Evolutionary conservation across 2,329 filamentous ascomycete genomes (phyloP).

Genomic region (Exophiala viscosa): DNA sequence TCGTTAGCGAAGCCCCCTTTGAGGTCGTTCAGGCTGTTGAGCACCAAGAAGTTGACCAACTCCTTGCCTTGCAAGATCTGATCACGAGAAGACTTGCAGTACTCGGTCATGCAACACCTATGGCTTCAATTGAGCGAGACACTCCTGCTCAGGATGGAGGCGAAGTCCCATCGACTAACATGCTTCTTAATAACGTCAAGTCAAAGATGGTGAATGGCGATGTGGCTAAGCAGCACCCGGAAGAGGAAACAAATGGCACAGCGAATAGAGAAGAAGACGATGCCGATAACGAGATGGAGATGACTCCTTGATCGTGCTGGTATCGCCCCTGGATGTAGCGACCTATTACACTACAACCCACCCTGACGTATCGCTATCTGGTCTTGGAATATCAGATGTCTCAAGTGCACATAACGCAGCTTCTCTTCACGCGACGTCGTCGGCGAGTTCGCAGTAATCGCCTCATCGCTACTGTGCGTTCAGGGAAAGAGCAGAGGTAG

Average conservation of each 20-base stretch:
- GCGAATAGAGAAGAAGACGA: slow-evolving; percentile 1
- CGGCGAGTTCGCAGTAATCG: too few relatives aligned
- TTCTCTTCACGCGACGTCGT: too few relatives aligned
- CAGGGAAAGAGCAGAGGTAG: too few relatives aligned
- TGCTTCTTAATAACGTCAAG: not conserved
- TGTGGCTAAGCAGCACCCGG: not conserved
- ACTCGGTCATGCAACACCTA: slow-evolving; percentile 2
- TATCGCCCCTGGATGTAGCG: too few relatives aligned
- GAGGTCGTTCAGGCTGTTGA: slow-evolving; percentile 22
- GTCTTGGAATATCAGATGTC: too few relatives aligned
- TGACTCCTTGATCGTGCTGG: not conserved
- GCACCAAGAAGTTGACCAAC: slow-evolving; percentile 19
- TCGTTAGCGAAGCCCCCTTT: slow-evolving; percentile 25
- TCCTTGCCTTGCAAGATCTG: slow-evolving; percentile 20
- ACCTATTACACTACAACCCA: too few relatives aligned
- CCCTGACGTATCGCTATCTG: too few relatives aligned
- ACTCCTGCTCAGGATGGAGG: slow-evolving; percentile 17
- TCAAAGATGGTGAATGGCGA: slow-evolving; percentile 1
- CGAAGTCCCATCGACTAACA: not conserved
- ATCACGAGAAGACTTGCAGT: slow-evolving; percentile 21
- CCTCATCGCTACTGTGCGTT: too few relatives aligned
- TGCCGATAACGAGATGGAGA: slow-evolving; percentile 2
- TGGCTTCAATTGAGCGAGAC: not conserved
- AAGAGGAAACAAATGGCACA: not conserved
- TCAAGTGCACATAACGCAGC: too few relatives aligned